Conservation (phyloP, 2,329 filamentous ascomycete species). For the Penicillium vulpinum region DNA sequence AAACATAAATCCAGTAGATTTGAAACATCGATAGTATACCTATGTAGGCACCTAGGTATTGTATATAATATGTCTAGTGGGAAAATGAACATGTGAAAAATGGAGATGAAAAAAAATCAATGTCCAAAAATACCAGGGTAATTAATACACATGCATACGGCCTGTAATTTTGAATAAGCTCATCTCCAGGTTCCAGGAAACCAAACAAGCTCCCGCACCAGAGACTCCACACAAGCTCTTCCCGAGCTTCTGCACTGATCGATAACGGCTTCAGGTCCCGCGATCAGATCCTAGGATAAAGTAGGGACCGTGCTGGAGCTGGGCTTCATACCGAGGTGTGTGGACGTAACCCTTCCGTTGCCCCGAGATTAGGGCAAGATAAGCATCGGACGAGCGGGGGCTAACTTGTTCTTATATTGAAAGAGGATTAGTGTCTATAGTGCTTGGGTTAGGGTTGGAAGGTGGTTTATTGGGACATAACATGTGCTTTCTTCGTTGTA, state of each 20-base stretch:
- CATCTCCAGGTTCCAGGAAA: slow-evolving; percentile 1
- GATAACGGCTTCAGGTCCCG: slow-evolving; percentile 6
- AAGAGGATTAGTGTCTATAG: not conserved
- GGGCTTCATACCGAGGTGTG: slow-evolving; percentile 10
- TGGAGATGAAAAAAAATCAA: not conserved
- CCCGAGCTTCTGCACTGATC: slow-evolving; percentile 26
- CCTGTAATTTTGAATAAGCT: slow-evolving; percentile 11
- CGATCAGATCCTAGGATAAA: slow-evolving; percentile 18
- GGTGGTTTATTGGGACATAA: not conserved
- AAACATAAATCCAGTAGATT: no score
- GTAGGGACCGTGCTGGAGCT: slow-evolving; percentile 23
- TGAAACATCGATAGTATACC: no score
- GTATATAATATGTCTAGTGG: not conserved
- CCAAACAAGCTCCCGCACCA: slow-evolving; percentile 4
- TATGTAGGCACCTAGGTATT: no score
- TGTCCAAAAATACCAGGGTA: slow-evolving; percentile 17
- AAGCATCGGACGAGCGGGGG: slow-evolving; percentile 18
- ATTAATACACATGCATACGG: not conserved
- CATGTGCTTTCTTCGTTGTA: not conserved
- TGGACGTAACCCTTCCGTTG: slow-evolving; percentile 18
- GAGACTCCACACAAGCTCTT: slow-evolving; percentile 26
- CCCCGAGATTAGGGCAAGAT: slow-evolving; percentile 15
- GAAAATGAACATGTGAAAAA: not conserved
- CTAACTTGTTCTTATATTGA: not conserved
- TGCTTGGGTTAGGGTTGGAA: not conserved